These are phyloP conservation scores for Fusarium sp. DNA, from an alignment of 2,329 filamentous ascomycete genomes.

Conservation along the genomic window DNA sequence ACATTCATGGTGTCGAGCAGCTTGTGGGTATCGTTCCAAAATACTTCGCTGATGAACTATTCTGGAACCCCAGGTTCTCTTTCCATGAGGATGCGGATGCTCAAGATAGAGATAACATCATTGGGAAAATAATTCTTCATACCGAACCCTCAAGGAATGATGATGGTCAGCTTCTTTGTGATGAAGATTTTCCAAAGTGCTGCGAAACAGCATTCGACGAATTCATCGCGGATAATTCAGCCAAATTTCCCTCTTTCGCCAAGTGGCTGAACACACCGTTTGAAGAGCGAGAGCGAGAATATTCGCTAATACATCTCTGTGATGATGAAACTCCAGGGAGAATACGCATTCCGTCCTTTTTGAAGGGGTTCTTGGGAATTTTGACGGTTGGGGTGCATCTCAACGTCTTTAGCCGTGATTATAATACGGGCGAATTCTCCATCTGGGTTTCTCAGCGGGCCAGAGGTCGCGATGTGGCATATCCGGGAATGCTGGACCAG, in stretches of 20 bases:
- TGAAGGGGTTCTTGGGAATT: constrained; percentile 51
- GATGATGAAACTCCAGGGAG: constrained; percentile 9
- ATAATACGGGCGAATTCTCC: constrained; percentile 33
- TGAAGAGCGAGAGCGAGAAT: constrained; percentile 31
- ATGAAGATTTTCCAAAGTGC: neutral
- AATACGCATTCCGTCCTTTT: constrained; percentile 48
- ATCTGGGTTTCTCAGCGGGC: constrained; percentile 52
- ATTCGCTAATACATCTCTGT: constrained; percentile 47
- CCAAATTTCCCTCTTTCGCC: constrained; percentile 45
- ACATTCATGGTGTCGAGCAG: constrained; percentile 33
- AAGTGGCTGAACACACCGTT: constrained; percentile 42
- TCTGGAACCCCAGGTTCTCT: neutral
- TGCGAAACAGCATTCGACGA: neutral
- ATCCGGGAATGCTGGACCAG: constrained; percentile 52
- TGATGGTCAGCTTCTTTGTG: neutral
- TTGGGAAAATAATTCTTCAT: constrained; percentile 21
- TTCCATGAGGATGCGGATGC: neutral
- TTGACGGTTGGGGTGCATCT: constrained; percentile 53
- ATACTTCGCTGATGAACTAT: neutral
- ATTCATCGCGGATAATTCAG: constrained; percentile 26
- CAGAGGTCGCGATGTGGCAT: constrained; percentile 42
- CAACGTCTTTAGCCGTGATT: constrained; percentile 50
- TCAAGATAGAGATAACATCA: neutral
- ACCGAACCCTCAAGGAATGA: neutral
- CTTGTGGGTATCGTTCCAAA: constrained; percentile 37